Evolutionary conservation across 768 basidiomycete genomes (phyloP).

Genomic region (Rubroboletus pulcherrimus): DNA sequence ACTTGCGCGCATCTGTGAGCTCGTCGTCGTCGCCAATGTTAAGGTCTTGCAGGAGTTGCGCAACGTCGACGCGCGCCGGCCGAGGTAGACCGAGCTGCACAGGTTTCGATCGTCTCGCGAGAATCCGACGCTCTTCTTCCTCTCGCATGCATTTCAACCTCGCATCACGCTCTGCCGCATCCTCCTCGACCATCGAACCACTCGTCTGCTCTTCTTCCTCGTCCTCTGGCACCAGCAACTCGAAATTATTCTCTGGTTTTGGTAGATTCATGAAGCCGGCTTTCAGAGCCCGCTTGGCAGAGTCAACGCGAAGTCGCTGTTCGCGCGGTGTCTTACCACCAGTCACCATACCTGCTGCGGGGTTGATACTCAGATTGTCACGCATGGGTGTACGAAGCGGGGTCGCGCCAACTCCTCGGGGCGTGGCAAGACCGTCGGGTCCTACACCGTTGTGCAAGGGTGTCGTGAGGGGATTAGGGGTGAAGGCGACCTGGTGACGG

Average conservation of each 20-base stretch:
- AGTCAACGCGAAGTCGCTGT: slow-evolving; percentile 54
- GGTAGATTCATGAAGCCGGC: slow-evolving; percentile 83
- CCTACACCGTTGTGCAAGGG: slow-evolving; percentile 56
- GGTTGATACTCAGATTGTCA: slow-evolving; percentile 88
- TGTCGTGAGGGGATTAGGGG: slow-evolving; percentile 94
- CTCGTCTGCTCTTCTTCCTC: slow-evolving; percentile 49
- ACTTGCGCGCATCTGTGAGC: slow-evolving; percentile 47
- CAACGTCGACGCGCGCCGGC: slow-evolving; percentile 77
- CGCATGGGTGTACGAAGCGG: slow-evolving; percentile 93
- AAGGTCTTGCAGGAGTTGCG: slow-evolving; percentile 58
- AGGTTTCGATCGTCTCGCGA: slow-evolving; percentile 78
- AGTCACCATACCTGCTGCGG: slow-evolving; percentile 51
- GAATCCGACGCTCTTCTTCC: slow-evolving; percentile 71
- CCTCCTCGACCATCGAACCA: slow-evolving; percentile 53
- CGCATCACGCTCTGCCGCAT: slow-evolving; percentile 90
- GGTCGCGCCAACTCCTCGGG: slow-evolving; percentile 59
- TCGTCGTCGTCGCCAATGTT: slow-evolving; percentile 46
- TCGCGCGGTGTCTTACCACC: slow-evolving; percentile 75
- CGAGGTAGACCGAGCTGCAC: slow-evolving; percentile 84
- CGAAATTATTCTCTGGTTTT: slow-evolving; percentile 95
- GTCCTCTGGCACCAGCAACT: slow-evolving; percentile 87
- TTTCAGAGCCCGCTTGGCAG: slow-evolving; percentile 72
- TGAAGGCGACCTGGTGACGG: slow-evolving; percentile 84
- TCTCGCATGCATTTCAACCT: slow-evolving; percentile 59
- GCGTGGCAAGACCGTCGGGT: slow-evolving; percentile 48